phyloP scores from a whole-genome alignment of 2,329 filamentous ascomycete genomes.

The Penicillium brevicompactum region DNA sequence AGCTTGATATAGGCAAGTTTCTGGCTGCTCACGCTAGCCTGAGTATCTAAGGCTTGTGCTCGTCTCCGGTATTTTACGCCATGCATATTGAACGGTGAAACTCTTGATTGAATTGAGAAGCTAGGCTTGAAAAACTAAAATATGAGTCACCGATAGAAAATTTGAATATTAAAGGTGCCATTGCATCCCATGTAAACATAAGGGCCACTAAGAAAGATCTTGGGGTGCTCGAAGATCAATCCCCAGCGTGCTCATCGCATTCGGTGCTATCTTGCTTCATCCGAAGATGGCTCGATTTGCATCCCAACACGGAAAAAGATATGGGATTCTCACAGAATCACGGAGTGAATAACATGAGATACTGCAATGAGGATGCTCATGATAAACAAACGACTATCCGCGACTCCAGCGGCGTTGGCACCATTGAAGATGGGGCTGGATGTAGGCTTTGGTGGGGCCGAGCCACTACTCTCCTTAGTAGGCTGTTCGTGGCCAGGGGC shows the following conservation, averaged over 20 bases:
- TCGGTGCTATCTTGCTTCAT: background rate
- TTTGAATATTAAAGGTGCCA: conserved; percentile 7
- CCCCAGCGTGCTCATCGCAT: background rate
- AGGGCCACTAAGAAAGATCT: background rate
- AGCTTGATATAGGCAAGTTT: background rate
- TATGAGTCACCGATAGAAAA: conserved; percentile 6
- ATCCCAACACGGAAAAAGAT: background rate
- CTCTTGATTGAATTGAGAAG: conserved; percentile 3
- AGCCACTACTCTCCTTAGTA: background rate
- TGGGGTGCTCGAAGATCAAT: background rate
- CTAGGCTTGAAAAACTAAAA: conserved; percentile 11
- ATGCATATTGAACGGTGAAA: background rate
- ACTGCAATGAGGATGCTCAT: conserved; percentile 4
- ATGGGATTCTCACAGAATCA: background rate
- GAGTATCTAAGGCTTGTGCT: background rate
- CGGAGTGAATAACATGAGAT: background rate
- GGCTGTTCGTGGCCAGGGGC: background rate
- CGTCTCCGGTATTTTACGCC: background rate
- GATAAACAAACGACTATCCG: background rate
- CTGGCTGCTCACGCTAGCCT: background rate
- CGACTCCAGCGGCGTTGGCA: background rate
- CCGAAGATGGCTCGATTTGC: conserved; percentile 1
- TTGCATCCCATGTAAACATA: conserved; percentile 6
- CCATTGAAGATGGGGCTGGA: conserved; percentile 9
- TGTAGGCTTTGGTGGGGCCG: background rate